Evolutionary conservation across 768 basidiomycete species (phyloP).

Genomic region (Calvatia gigantea): DNA sequence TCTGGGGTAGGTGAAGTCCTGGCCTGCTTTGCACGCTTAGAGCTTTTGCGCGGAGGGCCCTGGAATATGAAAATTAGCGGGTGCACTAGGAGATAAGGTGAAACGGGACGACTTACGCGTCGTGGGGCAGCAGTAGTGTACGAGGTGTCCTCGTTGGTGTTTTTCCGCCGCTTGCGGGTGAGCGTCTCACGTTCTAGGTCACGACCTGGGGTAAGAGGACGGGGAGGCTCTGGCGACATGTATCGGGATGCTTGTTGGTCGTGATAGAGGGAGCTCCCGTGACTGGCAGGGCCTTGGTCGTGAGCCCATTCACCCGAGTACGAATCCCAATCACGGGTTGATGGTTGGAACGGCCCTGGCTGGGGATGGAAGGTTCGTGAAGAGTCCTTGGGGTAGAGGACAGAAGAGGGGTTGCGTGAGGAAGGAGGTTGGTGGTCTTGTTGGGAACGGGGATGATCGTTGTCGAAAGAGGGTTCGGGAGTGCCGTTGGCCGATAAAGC

Average conservation of each 20-base stretch:
- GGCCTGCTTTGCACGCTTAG: constrained; percentile 22
- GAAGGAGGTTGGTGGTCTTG: constrained; percentile 17
- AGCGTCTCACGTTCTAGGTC: constrained; percentile 17
- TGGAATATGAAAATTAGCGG: not conserved
- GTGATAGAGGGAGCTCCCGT: constrained; percentile 7
- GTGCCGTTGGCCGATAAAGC: constrained; percentile 21
- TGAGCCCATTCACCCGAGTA: constrained; percentile 14
- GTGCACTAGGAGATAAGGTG: not conserved
- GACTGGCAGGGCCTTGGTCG: constrained; percentile 6
- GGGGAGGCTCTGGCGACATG: constrained; percentile 11
- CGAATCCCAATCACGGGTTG: constrained; percentile 12
- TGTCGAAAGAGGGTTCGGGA: constrained; percentile 17
- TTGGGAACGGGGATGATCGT: constrained; percentile 14
- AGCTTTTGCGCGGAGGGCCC: constrained; percentile 9
- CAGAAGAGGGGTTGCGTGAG: constrained; percentile 17
- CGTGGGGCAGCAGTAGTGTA: constrained; percentile 43
- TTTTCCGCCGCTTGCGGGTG: constrained; percentile 47
- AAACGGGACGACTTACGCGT: constrained; percentile 46
- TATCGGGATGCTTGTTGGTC: constrained; percentile 11
- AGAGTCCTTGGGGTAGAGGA: constrained; percentile 7
- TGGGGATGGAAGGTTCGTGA: constrained; percentile 6
- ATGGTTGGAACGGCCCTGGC: constrained; percentile 9
- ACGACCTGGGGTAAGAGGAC: not conserved
- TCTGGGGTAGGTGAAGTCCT: constrained; percentile 26
- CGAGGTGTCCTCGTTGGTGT: constrained; percentile 49